These are phyloP conservation scores for Heracleum sosnowskyi DNA, from an alignment of 129 eudicot species.

Conservation along the genomic window DNA sequence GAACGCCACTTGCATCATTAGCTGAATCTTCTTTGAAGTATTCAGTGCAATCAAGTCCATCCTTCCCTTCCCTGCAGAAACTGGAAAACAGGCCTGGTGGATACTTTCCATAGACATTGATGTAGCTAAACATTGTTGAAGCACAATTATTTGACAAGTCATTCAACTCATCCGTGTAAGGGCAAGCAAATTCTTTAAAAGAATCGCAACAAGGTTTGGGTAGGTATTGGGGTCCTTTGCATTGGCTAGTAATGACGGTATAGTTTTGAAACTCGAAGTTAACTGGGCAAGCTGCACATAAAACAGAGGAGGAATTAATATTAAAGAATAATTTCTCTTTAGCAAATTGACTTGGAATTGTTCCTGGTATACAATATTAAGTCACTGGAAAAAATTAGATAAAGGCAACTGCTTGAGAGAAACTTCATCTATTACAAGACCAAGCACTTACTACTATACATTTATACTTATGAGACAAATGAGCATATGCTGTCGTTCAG, in stretches of 20 bases:
- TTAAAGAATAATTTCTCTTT: not conserved
- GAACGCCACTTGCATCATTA: conserved; percentile 15
- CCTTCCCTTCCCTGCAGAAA: conserved; percentile 47
- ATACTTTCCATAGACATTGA: conserved; percentile 47
- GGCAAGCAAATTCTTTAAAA: conserved; percentile 71
- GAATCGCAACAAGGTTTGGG: conserved; percentile 49
- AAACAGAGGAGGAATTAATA: not conserved
- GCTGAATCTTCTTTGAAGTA: conserved; percentile 23
- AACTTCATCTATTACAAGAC: not conserved
- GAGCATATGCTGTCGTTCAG: not conserved
- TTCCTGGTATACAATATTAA: not conserved
- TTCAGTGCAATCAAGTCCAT: conserved; percentile 54
- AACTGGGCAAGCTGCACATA: conserved; percentile 61
- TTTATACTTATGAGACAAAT: not conserved
- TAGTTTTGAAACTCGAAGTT: conserved; percentile 60
- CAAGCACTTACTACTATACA: not conserved
- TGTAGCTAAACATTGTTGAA: conserved; percentile 58
- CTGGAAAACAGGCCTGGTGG: conserved; percentile 60
- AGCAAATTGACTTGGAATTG: not conserved
- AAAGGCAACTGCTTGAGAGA: not conserved
- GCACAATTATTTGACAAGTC: conserved; percentile 56
- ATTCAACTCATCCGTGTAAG: conserved; percentile 34
- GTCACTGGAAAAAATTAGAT: no score
- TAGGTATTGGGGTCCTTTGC: conserved; percentile 65
- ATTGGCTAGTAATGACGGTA: conserved; percentile 51